Conservation (phyloP, 2,329 filamentous ascomycete species). For the Botrytis squamosa region DNA sequence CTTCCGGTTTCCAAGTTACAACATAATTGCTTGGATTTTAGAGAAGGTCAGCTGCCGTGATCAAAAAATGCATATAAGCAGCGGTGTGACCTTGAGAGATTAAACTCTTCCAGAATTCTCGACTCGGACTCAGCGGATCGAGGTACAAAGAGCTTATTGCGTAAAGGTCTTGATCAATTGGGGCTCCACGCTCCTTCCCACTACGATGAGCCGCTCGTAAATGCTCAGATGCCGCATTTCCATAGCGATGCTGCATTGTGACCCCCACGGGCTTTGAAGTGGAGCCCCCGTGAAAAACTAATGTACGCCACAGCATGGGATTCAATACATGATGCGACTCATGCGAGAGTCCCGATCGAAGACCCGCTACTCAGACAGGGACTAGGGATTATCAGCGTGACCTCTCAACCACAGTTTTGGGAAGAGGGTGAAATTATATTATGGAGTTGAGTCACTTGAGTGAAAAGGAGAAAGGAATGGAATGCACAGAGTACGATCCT, state of each 20-base stretch:
- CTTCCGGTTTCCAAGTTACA: conserved; percentile 12
- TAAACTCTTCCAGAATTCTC: background rate
- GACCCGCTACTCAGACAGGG: background rate
- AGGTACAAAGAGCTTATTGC: background rate
- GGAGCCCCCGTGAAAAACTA: conserved; percentile 6
- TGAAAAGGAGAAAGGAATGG: background rate
- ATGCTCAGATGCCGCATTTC: conserved; percentile 11
- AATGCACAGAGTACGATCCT: background rate
- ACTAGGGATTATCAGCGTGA: conserved; percentile 12
- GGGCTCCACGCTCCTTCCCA: background rate
- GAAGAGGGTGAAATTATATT: background rate
- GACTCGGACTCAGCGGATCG: background rate
- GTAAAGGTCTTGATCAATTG: background rate
- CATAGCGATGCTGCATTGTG: background rate
- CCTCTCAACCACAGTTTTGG: conserved; percentile 3
- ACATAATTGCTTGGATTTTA: background rate
- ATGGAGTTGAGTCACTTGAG: background rate
- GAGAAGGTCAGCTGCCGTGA: conserved; percentile 16
- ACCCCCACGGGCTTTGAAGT: conserved; percentile 16
- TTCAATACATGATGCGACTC: conserved; percentile 4
- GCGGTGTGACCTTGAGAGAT: background rate
- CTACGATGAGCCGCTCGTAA: background rate
- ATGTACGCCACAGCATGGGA: conserved; percentile 17
- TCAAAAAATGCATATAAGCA: conserved; percentile 14
- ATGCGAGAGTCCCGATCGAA: conserved; percentile 11